phyloP scores from a whole-genome alignment of 2,329 filamentous ascomycete species.

The Neofusicoccum kwambonambiense region DNA sequence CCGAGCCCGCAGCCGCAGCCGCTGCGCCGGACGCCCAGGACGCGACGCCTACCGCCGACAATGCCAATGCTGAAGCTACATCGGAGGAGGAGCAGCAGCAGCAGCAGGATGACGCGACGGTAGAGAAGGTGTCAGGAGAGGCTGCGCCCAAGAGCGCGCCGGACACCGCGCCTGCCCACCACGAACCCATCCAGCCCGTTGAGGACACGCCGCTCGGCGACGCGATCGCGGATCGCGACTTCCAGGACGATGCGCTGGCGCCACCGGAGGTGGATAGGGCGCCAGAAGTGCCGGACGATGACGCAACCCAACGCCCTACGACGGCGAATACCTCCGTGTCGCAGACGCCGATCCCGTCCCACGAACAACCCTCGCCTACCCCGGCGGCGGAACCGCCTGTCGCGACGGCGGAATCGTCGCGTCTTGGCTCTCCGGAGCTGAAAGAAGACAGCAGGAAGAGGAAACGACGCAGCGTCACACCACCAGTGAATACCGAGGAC shows the following conservation, averaged over 20 bases:
- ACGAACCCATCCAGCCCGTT: not conserved
- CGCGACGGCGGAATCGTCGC: slow-evolving; percentile 23
- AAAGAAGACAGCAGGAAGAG: slow-evolving; percentile 41
- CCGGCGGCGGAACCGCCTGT: not conserved
- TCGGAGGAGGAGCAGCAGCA: slow-evolving; percentile 9
- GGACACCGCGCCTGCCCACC: not conserved
- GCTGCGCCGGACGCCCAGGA: not conserved
- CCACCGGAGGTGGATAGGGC: not conserved
- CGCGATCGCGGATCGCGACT: not conserved
- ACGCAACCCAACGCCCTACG: slow-evolving; percentile 6
- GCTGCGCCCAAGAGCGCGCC: not conserved
- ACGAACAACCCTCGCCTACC: slow-evolving; percentile 5
- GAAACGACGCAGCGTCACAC: slow-evolving; percentile 42
- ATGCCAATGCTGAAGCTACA: slow-evolving; percentile 20
- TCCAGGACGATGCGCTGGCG: slow-evolving; percentile 13
- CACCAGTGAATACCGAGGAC: slow-evolving; percentile 34
- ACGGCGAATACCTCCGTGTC: slow-evolving; percentile 13
- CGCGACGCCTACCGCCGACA: slow-evolving; percentile 16
- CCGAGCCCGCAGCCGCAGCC: slow-evolving; percentile 12
- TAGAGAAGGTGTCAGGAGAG: slow-evolving; percentile 9
- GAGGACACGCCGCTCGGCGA: not conserved
- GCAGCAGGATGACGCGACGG: not conserved
- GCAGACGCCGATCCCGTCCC: slow-evolving; percentile 17
- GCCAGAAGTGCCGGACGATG: not conserved
- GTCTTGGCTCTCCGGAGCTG: slow-evolving; percentile 36